Evolutionary conservation across 2,329 filamentous ascomycete genomes (phyloP), one percentile per base, ranked within the genome.

Genomic region (Pezicula rhizophila): DNA sequence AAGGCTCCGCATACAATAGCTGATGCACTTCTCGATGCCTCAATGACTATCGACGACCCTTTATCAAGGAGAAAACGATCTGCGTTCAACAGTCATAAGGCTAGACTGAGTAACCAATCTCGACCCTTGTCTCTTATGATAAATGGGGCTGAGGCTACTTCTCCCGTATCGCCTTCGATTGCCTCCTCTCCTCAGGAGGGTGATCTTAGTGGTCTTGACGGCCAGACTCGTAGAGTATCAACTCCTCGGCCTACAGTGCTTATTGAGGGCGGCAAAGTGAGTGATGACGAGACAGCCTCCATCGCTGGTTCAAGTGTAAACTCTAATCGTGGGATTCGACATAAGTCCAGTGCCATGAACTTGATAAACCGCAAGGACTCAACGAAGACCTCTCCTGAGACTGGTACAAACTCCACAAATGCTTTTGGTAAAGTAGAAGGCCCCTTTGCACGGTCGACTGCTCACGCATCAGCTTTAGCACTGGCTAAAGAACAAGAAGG

Each of bases 21-120:
- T 3, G 92, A 97, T 67, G 93, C 93, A 5, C 73, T 97, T 14
- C 74, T 95, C 26, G 93, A 97, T 66, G 93, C 93, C 6, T 95
- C 90, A 1, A 91, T 89, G 70, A 90, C 87, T 0, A 89, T 93
- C 53, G 86, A 92, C 60, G 83, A 86, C 55, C 73, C 82, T 1
- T 67, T 79, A 7, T 70, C 79, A 2, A 77, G 74, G 61, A 74
- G 74, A 55, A 73, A 73, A 46, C 72, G 74, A 26, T 72, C 74
- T 12, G 74, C 75, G 0, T 60, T 73, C n/a, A 79, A 79, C 52
- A 70, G 59, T 11, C 77, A 79, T 54, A 72, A 68, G 49, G 68
- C 72, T 23, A 70, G 75, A 23, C 62, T 74, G 26, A 67, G 65
- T 43, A 69, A 64, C 41, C 56, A 57, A 37, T 43, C 42, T 17